Evolutionary conservation across 805 yeast species (phyloP), one percentile per base, ranked within the genome.

Genomic region (Kodamaea leandrae): DNA sequence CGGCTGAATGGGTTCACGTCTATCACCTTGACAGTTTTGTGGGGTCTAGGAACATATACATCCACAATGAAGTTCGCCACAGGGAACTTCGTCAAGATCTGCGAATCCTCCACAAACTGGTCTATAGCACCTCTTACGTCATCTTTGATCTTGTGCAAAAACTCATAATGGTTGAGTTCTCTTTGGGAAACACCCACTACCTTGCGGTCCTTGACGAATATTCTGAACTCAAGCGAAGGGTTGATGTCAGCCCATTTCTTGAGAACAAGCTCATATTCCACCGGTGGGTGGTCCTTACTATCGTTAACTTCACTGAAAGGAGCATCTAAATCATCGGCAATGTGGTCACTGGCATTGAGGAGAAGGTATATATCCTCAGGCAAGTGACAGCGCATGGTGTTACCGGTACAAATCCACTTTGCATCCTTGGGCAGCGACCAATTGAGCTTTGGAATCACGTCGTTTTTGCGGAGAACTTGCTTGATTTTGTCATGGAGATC

Each of bases 361-460:
- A 93, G 62, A 36, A 93, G 59, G 48, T 89, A 93, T 0, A 93
- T 64, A 49, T 93, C 99, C 27, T 82, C 74, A 0, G 83, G 79
- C 23, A 73, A 74, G 12, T 64, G 69, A 54, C 98, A 90, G 53
- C 78, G 75, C 74, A 84, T 76, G 2, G 86, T 74, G 53, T 87
- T 86, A 23, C 84, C 80, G 2, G 93, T 74, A 53, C 85, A 64
- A 15, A 93, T 91, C 99, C 98, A 93, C 0, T 82, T 77, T 1
- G 98, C 86, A 63, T 93, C 99, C 55, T 82, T 83, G 1, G 99
- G 99, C 1, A 96, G 85, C 1, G 97, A 88, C 99, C 99, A 93
- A 67, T 93, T 93, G 51, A 91, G 66, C 55, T 93, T 93, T 1
- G 98, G 98, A 1, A 87, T 74, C 2, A 89, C 87, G 36, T 58